Percentiles rank a stretch among this genome's conserved stretches.
Evolutionary conservation across 106 monocot genomes (phyloP).

Genomic region (Apostasia shenzhenica): DNA sequence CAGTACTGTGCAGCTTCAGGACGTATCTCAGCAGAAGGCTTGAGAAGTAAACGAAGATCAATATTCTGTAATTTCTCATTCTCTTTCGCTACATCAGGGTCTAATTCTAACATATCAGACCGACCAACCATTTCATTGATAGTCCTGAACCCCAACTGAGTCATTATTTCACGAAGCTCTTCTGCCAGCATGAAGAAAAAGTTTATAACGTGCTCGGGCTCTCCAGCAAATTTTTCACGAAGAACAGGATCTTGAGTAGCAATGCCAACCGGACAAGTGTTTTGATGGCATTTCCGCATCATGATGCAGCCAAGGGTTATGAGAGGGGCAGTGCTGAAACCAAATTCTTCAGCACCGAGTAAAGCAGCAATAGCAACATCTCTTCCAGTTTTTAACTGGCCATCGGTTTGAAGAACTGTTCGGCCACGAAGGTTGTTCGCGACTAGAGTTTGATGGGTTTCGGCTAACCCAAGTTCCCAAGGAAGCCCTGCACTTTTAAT

Average conservation of each 20-base stretch:
- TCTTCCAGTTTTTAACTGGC: constrained; percentile 93
- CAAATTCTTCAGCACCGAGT: constrained; percentile 99
- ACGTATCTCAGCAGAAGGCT: constrained; percentile 83
- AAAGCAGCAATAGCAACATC: constrained; percentile 95
- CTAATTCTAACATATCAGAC: constrained; percentile 87
- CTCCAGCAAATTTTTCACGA: constrained; percentile 89
- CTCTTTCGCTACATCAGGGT: constrained; percentile 62
- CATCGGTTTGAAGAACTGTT: constrained; percentile 90
- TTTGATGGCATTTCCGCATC: constrained; percentile 99
- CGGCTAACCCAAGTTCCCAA: constrained; percentile 98
- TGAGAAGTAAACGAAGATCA: constrained; percentile 72
- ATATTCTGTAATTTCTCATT: constrained; percentile 92
- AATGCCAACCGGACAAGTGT: constrained; percentile 97
- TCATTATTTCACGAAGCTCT: constrained; percentile 95
- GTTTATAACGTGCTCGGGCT: constrained; percentile 98
- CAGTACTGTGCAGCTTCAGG: constrained; percentile 88
- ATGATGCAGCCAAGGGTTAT: constrained; percentile 99
- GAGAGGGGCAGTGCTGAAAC: constrained; percentile 96
- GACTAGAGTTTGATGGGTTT: constrained; percentile 95
- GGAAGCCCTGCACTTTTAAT: constrained; percentile 98
- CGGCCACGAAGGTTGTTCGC: constrained; percentile 97
- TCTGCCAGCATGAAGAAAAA: constrained; percentile 99
- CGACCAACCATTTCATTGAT: constrained; percentile 92
- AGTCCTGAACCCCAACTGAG: constrained; percentile 76
- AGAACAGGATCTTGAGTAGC: constrained; percentile 97